These are phyloP conservation scores for Schwanniomyces pseudopolymorphus DNA, from an alignment of 805 yeast species.

Conservation along the genomic window DNA sequence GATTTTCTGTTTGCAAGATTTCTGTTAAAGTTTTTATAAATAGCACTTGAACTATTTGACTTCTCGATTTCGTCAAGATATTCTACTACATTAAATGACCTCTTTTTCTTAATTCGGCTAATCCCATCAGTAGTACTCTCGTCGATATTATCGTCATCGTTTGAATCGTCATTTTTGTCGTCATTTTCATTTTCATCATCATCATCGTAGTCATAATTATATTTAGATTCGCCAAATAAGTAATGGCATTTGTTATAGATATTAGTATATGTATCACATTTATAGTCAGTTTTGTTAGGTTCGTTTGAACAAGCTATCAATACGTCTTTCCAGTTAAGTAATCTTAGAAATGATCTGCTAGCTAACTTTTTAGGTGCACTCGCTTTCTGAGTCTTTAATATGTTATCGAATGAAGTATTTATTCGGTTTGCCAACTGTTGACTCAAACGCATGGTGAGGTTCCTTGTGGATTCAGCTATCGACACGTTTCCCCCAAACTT, in stretches of 20 bases:
- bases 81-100: not conserved
- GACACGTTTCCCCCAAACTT: not conserved
- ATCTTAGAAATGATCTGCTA: conserved; percentile 3
- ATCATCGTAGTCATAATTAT: conserved; percentile 27
- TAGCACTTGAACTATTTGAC: conserved; percentile 2
- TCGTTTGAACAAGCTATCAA: conserved; percentile 19
- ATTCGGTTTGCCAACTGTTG: conserved; percentile 11
- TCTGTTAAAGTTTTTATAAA: conserved; percentile 5
- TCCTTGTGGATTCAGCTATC: conserved; percentile 1
- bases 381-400: conserved; percentile 1
- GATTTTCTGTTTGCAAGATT: conserved; percentile 3
- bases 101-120: not conserved
- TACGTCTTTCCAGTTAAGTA: conserved; percentile 29
- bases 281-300: conserved; percentile 5
- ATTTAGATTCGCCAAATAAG: conserved; percentile 23
- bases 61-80: conserved; percentile 7
- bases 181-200: conserved; percentile 8
- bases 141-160: not conserved
- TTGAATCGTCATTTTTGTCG: conserved; percentile 8
- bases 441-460: conserved; percentile 6
- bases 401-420: conserved; percentile 7
- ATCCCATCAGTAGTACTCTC: not conserved
- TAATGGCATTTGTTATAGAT: conserved; percentile 23
- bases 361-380: conserved; percentile 1
- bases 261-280: conserved; percentile 5